phyloP scores from a whole-genome alignment of 1,139 yeast genomes.

The Hansenula sp. region DNA sequence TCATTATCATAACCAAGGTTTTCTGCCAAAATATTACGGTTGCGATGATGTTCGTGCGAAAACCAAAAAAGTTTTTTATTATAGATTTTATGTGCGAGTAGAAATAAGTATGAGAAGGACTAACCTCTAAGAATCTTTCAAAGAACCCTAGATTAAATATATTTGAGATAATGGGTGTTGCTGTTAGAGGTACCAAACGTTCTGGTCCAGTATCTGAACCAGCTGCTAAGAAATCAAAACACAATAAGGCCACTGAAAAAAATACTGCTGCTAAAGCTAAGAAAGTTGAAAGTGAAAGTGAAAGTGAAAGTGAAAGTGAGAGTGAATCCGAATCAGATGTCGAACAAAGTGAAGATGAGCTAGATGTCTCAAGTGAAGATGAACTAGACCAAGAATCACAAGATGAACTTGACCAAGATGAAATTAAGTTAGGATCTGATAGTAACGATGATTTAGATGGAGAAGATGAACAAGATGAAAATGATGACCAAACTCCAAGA shows the following conservation, averaged over 20 bases:
- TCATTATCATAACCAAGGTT: background rate
- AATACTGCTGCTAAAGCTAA: conserved; percentile 11
- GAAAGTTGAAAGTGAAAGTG: conserved; percentile 19
- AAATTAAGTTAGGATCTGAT: conserved; percentile 15
- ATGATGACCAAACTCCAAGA: conserved; percentile 17
- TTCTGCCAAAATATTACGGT: background rate
- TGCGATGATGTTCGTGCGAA: conserved; percentile 1
- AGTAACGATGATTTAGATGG: conserved; percentile 22
- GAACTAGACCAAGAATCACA: conserved; percentile 27
- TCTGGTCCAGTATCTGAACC: conserved; percentile 6
- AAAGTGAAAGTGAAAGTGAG: conserved; percentile 1
- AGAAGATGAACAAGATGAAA: conserved; percentile 21
- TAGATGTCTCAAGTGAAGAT: conserved; percentile 24
- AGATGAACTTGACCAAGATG: conserved; percentile 25
- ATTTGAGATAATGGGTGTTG: conserved; percentile 13
- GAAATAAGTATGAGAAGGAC: background rate
- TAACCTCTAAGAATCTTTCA: background rate
- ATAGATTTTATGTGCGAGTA: background rate
- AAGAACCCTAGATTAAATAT: background rate
- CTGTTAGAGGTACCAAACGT: conserved; percentile 20
- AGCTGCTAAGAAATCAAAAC: conserved; percentile 16
- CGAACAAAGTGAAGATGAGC: conserved; percentile 23
- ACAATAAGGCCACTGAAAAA: background rate
- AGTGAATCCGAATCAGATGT: background rate
- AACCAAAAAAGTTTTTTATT: conserved; percentile 2